Evolutionary conservation across 169 alveolate genomes (phyloP).

Genomic region (Cryptosporidium ryanae): DNA sequence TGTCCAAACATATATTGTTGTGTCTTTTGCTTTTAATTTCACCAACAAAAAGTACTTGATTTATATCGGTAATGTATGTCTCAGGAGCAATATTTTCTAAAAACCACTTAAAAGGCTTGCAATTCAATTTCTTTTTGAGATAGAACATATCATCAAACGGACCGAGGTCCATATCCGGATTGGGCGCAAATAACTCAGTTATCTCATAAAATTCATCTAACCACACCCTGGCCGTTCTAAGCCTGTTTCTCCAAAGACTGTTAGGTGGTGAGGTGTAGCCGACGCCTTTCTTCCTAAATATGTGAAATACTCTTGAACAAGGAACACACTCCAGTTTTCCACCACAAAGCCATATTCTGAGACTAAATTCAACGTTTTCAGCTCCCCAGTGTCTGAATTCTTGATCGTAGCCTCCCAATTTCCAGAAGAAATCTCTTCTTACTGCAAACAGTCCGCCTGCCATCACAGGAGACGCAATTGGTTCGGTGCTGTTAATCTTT

Average conservation of each 20-base stretch:
- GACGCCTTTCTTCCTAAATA: slow-evolving; percentile 78
- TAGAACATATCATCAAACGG: slow-evolving; percentile 70
- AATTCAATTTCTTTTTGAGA: slow-evolving; percentile 72
- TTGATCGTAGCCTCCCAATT: slow-evolving; percentile 80
- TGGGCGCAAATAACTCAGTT: slow-evolving; percentile 70
- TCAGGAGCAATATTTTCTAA: slow-evolving; percentile 75
- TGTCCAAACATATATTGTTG: slow-evolving; percentile 40
- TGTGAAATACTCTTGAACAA: slow-evolving; percentile 78
- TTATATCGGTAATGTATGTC: slow-evolving; percentile 32
- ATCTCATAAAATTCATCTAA: slow-evolving; percentile 77
- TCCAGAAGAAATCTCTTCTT: slow-evolving; percentile 72
- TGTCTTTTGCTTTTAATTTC: slow-evolving; percentile 36
- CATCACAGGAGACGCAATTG: slow-evolving; percentile 77
- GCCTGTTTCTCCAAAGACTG: slow-evolving; percentile 76
- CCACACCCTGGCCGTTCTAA: slow-evolving; percentile 79
- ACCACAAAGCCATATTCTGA: slow-evolving; percentile 80
- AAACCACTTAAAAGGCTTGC: slow-evolving; percentile 79
- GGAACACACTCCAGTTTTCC: slow-evolving; percentile 75
- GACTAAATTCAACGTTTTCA: slow-evolving; percentile 76
- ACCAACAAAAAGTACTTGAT: slow-evolving; percentile 44
- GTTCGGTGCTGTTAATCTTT: slow-evolving; percentile 37
- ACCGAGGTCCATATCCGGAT: slow-evolving; percentile 33
- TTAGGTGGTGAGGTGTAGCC: slow-evolving; percentile 76
- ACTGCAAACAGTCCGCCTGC: slow-evolving; percentile 82
- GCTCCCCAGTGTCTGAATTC: slow-evolving; percentile 78